Evolutionary conservation across 306 rosid species (phyloP).

Genomic region (Astragalus glycyphyllos): DNA sequence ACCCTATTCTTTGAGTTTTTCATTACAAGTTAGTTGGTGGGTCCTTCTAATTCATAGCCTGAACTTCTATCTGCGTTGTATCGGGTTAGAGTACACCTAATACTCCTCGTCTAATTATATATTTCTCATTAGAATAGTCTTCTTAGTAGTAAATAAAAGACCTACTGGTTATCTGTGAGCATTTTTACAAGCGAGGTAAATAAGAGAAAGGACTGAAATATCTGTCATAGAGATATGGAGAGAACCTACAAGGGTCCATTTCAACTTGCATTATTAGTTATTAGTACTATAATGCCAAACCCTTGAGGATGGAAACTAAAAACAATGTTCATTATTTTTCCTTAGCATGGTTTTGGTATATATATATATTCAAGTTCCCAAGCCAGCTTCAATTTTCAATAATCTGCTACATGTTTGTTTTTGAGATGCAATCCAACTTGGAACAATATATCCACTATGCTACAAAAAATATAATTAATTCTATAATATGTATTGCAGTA

Average conservation of each 20-base stretch:
- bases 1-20: too few relatives aligned
- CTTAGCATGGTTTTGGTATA: not conserved
- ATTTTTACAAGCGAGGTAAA: conserved; percentile 36
- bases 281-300: conserved; percentile 32
- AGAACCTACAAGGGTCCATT: conserved; percentile 40
- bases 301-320: conserved; percentile 41
- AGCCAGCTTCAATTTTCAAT: conserved; percentile 55
- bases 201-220: conserved; percentile 37
- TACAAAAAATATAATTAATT: conserved; percentile 1
- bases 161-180: conserved; percentile 10
- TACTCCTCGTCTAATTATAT: too few relatives aligned
- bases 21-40: too few relatives aligned
- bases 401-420: conserved; percentile 33
- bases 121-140: too few relatives aligned
- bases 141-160: not conserved
- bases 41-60: too few relatives aligned
- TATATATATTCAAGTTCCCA: conserved; percentile 43
- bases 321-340: conserved; percentile 3
- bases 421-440: conserved; percentile 43
- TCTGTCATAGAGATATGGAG: conserved; percentile 24
- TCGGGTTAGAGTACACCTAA: too few relatives aligned
- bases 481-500: not conserved
- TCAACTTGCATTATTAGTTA: conserved; percentile 42
- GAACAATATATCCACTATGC: conserved; percentile 1
- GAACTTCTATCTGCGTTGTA: too few relatives aligned